Evolutionary conservation across 129 eudicot species (phyloP).

Genomic region (Deinandra increscens): DNA sequence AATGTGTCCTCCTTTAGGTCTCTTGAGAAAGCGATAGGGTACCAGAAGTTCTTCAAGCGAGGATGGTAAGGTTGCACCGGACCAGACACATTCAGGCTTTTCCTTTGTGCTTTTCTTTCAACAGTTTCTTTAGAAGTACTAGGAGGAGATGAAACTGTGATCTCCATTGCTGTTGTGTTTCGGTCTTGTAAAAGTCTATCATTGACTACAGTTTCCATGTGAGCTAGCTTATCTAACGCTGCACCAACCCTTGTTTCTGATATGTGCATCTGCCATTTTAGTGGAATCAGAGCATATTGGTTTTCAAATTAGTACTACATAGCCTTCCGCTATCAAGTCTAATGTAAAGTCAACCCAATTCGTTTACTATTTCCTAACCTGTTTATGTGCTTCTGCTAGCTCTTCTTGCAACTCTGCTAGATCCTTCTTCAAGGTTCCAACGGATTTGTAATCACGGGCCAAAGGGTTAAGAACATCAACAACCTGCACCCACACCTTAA

Average conservation of each 20-base stretch:
- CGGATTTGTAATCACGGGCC: constrained; percentile 93
- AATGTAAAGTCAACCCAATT: neutral
- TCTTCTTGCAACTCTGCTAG: constrained; percentile 87
- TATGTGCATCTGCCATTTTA: constrained; percentile 73
- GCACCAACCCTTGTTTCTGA: constrained; percentile 87
- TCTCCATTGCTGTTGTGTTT: constrained; percentile 42
- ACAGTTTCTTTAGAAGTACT: constrained; percentile 51
- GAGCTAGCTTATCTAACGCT: constrained; percentile 92
- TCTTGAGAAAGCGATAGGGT: constrained; percentile 86
- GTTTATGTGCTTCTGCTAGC: constrained; percentile 84
- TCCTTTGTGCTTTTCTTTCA: constrained; percentile 52
- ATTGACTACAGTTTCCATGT: constrained; percentile 88
- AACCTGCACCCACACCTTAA: constrained; percentile 51
- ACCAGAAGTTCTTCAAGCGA: constrained; percentile 81
- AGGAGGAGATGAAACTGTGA: constrained; percentile 43
- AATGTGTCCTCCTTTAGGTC: constrained; percentile 72
- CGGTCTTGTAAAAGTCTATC: constrained; percentile 81
- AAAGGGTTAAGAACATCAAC: constrained; percentile 95
- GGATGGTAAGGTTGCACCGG: constrained; percentile 74
- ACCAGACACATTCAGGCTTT: constrained; percentile 78
- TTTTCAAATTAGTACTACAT: constrained; percentile 6
- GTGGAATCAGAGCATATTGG: constrained; percentile 8
- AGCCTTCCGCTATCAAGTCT: neutral
- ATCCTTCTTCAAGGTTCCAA: constrained; percentile 84
- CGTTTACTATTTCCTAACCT: constrained; percentile 42